Conservation (phyloP, 106 monocot genomes). For the Allium sativum region DNA sequence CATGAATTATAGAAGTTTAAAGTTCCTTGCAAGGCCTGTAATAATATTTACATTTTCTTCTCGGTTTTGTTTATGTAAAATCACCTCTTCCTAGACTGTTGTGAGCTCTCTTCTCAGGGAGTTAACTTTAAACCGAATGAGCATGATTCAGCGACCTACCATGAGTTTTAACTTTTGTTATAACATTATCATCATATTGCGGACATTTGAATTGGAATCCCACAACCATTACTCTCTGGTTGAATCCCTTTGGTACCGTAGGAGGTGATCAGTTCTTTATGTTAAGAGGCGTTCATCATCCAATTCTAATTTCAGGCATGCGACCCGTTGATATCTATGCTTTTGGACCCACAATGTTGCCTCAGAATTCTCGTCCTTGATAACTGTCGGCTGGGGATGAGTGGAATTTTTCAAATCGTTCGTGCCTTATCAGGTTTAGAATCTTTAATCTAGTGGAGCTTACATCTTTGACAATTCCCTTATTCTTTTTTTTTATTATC, state of each 20-base stretch:
- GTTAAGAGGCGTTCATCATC: background rate
- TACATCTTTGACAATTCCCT: background rate
- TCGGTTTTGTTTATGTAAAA: too few relatives aligned
- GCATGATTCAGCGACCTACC: too few relatives aligned
- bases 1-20: too few relatives aligned
- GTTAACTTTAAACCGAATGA: background rate
- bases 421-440: conserved; percentile 53
- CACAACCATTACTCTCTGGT: background rate
- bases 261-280: background rate
- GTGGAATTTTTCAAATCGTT: conserved; percentile 50
- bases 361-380: conserved; percentile 50
- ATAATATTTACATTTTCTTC: too few relatives aligned
- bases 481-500: conserved; percentile 3
- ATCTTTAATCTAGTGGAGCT: background rate
- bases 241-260: too few relatives aligned
- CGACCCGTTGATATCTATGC: conserved; percentile 31
- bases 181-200: background rate
- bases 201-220: background rate
- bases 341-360: conserved; percentile 42
- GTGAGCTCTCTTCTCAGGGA: too few relatives aligned
- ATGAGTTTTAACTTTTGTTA: background rate
- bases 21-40: too few relatives aligned
- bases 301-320: conserved; percentile 29
- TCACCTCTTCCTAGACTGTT: too few relatives aligned
- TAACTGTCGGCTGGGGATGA: conserved; percentile 57